Evolutionary conservation across 768 basidiomycete genomes (phyloP).

Genomic region (Suillus cothurnatus): DNA sequence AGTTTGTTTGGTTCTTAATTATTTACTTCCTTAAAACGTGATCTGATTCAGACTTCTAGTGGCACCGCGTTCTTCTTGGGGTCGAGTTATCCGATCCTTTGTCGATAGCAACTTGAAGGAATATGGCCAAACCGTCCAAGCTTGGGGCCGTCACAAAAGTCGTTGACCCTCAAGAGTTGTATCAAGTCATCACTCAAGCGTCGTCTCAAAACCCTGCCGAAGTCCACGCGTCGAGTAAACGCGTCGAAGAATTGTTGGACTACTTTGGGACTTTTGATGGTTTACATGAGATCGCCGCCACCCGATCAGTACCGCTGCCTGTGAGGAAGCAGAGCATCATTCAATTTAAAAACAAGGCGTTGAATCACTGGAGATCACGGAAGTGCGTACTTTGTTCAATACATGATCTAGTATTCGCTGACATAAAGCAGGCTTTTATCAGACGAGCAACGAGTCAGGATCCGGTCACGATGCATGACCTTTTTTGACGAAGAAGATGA

Average conservation of each 20-base stretch:
- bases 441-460: constrained; percentile 65
- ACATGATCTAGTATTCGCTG: constrained; percentile 11
- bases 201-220: constrained; percentile 67
- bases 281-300: constrained; percentile 72
- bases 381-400: constrained; percentile 48
- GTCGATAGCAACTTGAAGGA: constrained; percentile 13
- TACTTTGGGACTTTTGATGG: constrained; percentile 72
- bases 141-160: constrained; percentile 25
- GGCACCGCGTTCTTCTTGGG: constrained; percentile 1
- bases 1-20: constrained; percentile 24
- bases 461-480: constrained; percentile 62
- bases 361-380: constrained; percentile 75
- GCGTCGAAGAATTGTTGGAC: constrained; percentile 68
- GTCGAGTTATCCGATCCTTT: constrained; percentile 11
- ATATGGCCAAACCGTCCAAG: constrained; percentile 21
- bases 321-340: constrained; percentile 84
- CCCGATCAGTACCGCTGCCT: constrained; percentile 56
- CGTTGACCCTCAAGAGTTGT: constrained; percentile 65
- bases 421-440: constrained; percentile 56
- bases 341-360: constrained; percentile 83
- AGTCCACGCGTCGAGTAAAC: constrained; percentile 50
- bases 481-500: constrained; percentile 82
- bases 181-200: constrained; percentile 65
- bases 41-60: not conserved
- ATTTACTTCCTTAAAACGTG: constrained; percentile 13